Conservation (phyloP, 1,139 yeast species). For the Yamadazyma oceani region DNA sequence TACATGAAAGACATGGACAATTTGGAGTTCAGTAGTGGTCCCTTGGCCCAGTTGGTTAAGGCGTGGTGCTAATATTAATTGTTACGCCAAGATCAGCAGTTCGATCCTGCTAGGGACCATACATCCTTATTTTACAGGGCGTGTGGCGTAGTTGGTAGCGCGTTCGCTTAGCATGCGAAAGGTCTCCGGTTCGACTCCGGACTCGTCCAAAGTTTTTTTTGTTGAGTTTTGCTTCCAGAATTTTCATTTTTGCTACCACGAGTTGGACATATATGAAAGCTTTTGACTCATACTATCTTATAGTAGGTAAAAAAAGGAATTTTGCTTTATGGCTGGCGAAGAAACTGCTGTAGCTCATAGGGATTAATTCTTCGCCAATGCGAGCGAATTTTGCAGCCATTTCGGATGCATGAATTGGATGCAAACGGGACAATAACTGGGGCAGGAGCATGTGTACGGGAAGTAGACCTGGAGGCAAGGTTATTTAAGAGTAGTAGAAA, state of each 20-base stretch:
- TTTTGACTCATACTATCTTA: no score
- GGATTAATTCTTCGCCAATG: no score
- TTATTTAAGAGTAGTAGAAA: no score
- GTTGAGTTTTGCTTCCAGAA: slow-evolving; percentile 6
- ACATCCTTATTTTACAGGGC: slow-evolving; percentile 49
- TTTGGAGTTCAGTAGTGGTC: slow-evolving; percentile 38
- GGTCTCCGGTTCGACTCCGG: slow-evolving; percentile 92
- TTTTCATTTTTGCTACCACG: background rate
- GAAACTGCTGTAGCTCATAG: no score
- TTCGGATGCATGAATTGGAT: no score
- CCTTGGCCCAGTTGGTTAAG: slow-evolving; percentile 91
- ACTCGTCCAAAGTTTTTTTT: slow-evolving; percentile 69
- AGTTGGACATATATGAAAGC: background rate
- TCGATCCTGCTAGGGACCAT: slow-evolving; percentile 87
- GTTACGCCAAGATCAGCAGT: slow-evolving; percentile 74
- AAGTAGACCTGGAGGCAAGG: no score
- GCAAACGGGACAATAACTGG: no score
- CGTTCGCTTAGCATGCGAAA: slow-evolving; percentile 89
- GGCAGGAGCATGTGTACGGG: no score
- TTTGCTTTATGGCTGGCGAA: no score
- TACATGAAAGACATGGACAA: no score
- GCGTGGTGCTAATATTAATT: slow-evolving; percentile 71
- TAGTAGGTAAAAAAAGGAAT: no score
- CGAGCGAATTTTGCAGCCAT: no score
- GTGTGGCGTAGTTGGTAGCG: slow-evolving; percentile 95